These are phyloP conservation scores for Hibiscus trionum DNA, from an alignment of 345 rosid genomes.

Conservation along the genomic window DNA sequence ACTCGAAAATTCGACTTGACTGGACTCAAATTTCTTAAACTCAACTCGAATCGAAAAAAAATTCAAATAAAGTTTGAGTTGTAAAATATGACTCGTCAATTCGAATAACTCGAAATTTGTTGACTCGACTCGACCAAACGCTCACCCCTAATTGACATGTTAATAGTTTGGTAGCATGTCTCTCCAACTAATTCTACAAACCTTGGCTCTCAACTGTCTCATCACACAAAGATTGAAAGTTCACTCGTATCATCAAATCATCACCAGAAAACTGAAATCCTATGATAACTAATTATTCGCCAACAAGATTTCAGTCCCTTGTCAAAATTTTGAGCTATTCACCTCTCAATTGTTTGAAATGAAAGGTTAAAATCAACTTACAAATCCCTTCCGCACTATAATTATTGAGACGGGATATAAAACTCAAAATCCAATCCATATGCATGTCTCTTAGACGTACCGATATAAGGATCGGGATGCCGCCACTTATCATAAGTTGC, in stretches of 20 bases:
- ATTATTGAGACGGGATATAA: background rate
- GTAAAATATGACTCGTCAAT: too few relatives aligned
- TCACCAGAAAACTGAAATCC: background rate
- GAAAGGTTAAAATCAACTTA: background rate
- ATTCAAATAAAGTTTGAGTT: too few relatives aligned
- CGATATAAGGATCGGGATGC: slow-evolving; percentile 61
- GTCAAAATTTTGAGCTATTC: background rate
- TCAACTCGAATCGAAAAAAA: too few relatives aligned
- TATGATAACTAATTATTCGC: background rate
- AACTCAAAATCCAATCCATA: background rate
- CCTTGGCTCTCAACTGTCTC: background rate
- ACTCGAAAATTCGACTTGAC: too few relatives aligned
- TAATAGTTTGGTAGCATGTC: background rate
- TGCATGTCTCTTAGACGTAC: slow-evolving; percentile 23
- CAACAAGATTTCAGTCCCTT: background rate
- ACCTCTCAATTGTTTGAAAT: background rate
- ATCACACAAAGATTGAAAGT: background rate
- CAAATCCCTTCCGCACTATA: background rate
- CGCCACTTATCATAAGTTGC: slow-evolving; percentile 71
- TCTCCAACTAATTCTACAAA: background rate
- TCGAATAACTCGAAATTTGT: too few relatives aligned
- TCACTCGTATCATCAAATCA: background rate
- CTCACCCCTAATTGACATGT: background rate
- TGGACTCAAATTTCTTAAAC: too few relatives aligned
- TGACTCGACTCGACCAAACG: too few relatives aligned